These are phyloP conservation scores for Penicillium sp. DNA, from an alignment of 2,329 filamentous ascomycete species.

Conservation along the genomic window DNA sequence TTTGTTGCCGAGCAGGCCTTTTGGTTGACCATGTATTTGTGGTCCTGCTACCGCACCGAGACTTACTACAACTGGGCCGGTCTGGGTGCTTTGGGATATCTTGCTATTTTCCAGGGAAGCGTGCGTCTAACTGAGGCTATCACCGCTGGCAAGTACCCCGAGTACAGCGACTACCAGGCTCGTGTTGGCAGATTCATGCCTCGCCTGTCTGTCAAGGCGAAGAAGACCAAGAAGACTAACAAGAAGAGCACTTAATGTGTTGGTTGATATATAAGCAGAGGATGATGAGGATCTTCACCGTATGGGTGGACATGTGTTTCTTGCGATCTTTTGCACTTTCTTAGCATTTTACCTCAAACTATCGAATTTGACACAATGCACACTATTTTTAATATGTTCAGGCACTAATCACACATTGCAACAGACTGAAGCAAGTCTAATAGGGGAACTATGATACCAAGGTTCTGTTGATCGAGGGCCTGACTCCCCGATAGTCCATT, in stretches of 20 bases:
- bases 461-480: no score
- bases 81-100: slow-evolving; percentile 65
- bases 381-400: neutral
- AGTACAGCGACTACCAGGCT: slow-evolving; percentile 81
- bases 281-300: neutral
- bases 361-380: neutral
- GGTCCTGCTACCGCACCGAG: slow-evolving; percentile 73
- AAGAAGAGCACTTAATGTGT: slow-evolving; percentile 21
- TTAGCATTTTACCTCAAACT: neutral
- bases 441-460: no score
- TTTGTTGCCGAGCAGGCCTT: slow-evolving; percentile 89
- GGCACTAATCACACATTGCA: neutral
- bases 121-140: slow-evolving; percentile 84
- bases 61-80: slow-evolving; percentile 76
- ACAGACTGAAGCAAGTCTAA: neutral
- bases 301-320: neutral
- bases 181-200: slow-evolving; percentile 83
- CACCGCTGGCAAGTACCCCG: slow-evolving; percentile 77
- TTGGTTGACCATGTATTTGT: slow-evolving; percentile 86
- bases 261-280: neutral
- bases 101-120: slow-evolving; percentile 84
- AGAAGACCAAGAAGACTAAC: slow-evolving; percentile 22
- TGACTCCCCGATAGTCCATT: no score
- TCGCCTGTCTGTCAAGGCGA: slow-evolving; percentile 36
- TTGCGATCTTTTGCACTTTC: neutral